phyloP scores from a whole-genome alignment of 495 filamentous ascomycete genomes.

The Acidomyces sp. region DNA sequence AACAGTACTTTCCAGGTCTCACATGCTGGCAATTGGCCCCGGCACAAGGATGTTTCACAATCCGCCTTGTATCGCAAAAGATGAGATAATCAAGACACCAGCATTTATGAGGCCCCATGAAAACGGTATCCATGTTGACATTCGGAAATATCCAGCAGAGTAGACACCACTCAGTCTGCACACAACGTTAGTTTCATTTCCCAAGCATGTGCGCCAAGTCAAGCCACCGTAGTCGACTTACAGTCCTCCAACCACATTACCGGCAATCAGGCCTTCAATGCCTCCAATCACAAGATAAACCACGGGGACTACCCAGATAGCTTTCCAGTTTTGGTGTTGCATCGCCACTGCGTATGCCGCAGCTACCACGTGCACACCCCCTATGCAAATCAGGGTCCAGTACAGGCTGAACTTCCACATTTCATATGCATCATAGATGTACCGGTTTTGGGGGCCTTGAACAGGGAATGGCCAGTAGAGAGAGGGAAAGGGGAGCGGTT shows the following conservation, averaged over 20 bases:
- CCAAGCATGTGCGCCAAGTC: not conserved
- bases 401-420: constrained; percentile 86
- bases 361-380: constrained; percentile 54
- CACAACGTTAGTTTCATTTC: not conserved
- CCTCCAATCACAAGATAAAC: constrained; percentile 63
- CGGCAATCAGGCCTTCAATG: constrained; percentile 70
- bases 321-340: constrained; percentile 52
- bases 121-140: constrained; percentile 97
- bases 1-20: too few species aligned
- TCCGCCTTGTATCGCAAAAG: constrained; percentile 91
- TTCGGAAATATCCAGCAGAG: constrained; percentile 71
- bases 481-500: constrained; percentile 68
- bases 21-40: not conserved
- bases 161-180: constrained; percentile 76
- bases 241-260: constrained; percentile 81
- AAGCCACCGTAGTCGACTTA: constrained; percentile 36
- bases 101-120: constrained; percentile 89
- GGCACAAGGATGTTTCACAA: constrained; percentile 39
- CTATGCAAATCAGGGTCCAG: constrained; percentile 70
- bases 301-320: constrained; percentile 64
- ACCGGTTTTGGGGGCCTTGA: constrained; percentile 38
- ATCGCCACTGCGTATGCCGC: constrained; percentile 60
- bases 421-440: constrained; percentile 65
- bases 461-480: constrained; percentile 65
- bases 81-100: constrained; percentile 77